A percentile compares a stretch with the other conserved stretches of the same genome.
Evolutionary conservation across 1,284 basidiomycete genomes (phyloP).

Genomic region (Malassezia sp.): DNA sequence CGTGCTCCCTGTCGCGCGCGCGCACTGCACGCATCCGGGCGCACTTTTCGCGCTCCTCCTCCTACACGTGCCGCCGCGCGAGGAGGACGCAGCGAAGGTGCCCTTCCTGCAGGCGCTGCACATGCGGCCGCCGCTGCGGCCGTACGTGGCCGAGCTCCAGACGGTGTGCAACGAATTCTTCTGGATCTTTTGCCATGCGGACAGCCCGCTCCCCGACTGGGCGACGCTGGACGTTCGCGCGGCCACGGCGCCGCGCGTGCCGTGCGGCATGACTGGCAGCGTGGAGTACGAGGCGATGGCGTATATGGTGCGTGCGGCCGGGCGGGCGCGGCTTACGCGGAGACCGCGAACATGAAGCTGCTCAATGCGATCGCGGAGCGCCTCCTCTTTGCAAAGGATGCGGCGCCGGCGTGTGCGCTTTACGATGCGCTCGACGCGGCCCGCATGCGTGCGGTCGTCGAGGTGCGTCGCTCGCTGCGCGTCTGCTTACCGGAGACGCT

Average conservation of each 20-base stretch:
- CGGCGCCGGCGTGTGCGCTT: constrained; percentile 9
- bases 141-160: constrained; percentile 74
- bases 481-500: no score
- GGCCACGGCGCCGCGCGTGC: constrained; percentile 81
- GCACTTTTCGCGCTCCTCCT: constrained; percentile 26
- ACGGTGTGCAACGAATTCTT: constrained; percentile 91
- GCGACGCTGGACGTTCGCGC: constrained; percentile 66
- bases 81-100: constrained; percentile 33
- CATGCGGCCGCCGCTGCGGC: constrained; percentile 72
- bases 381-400: constrained; percentile 16
- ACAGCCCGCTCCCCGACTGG: constrained; percentile 78
- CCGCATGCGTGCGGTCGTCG: constrained; percentile 27
- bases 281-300: constrained; percentile 95
- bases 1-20: no score
- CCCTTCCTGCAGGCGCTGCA: constrained; percentile 79
- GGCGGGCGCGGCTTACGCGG: no score
- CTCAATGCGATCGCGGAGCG: constrained; percentile 22
- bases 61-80: constrained; percentile 27
- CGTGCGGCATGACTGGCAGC: constrained; percentile 94
- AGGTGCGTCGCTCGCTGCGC: no score
- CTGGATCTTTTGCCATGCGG: constrained; percentile 92
- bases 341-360: constrained; percentile 25
- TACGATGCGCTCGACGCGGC: constrained; percentile 24
- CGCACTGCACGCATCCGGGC: not conserved
- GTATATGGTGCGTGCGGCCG: no score